Percentiles rank a stretch among this genome's conserved stretches.
These are phyloP conservation scores for Phialophora macrospora DNA, from an alignment of 2,329 filamentous ascomycete genomes.

Conservation along the genomic window DNA sequence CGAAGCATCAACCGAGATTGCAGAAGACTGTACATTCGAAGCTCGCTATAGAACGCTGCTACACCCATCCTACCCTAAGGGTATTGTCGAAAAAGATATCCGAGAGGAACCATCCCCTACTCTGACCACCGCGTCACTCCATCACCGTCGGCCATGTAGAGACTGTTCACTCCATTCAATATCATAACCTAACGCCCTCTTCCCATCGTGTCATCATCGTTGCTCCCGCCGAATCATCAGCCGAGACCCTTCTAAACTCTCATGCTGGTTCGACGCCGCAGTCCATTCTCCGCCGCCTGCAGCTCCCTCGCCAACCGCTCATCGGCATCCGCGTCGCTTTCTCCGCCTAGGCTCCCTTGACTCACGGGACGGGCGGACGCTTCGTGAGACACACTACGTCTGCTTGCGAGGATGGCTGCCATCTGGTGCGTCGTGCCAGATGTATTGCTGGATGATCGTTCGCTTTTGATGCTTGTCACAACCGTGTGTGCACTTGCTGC, in stretches of 20 bases:
- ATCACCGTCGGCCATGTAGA: background rate
- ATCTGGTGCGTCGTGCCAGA: slow-evolving; percentile 33
- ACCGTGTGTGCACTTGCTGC: slow-evolving; percentile 30
- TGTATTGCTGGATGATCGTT: slow-evolving; percentile 36
- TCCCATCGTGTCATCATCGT: slow-evolving; percentile 18
- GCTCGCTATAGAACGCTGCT: slow-evolving; percentile 5
- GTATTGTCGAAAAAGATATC: slow-evolving; percentile 20
- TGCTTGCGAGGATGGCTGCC: slow-evolving; percentile 19
- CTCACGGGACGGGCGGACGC: slow-evolving; percentile 21
- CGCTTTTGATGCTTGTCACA: slow-evolving; percentile 32
- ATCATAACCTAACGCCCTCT: slow-evolving; percentile 20
- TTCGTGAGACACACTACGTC: slow-evolving; percentile 25
- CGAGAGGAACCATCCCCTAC: background rate
- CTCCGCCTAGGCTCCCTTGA: slow-evolving; percentile 29
- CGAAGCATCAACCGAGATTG: background rate
- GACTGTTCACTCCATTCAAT: slow-evolving; percentile 3
- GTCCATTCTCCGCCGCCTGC: slow-evolving; percentile 38
- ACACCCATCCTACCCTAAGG: slow-evolving; percentile 13
- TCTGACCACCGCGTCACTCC: slow-evolving; percentile 1
- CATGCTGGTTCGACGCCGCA: slow-evolving; percentile 38
- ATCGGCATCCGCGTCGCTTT: slow-evolving; percentile 36
- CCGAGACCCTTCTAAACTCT: slow-evolving; percentile 33
- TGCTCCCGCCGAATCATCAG: background rate
- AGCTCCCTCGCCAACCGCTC: slow-evolving; percentile 37
- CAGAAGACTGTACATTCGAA: slow-evolving; percentile 13